phyloP scores from a whole-genome alignment of 345 rosid species.

The Eucalyptus sideroxylon region DNA sequence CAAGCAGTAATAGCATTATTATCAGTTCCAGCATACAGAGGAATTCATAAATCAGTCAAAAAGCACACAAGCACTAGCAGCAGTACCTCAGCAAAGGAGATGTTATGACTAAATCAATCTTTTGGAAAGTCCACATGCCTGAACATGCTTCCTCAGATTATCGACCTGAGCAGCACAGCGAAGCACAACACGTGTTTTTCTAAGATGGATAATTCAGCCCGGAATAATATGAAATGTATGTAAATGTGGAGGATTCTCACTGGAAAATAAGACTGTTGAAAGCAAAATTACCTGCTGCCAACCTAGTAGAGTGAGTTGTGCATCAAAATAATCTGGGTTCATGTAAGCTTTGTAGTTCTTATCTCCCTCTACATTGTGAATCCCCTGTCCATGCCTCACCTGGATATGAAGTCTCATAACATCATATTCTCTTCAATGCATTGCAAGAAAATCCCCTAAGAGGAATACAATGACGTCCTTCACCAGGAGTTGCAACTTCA shows the following conservation, averaged over 20 bases:
- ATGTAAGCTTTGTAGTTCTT: constrained; percentile 75
- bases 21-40: neutral
- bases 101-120: constrained; percentile 66
- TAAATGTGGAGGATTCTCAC: neutral
- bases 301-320: constrained; percentile 80
- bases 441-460: constrained; percentile 36
- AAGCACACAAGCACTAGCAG: neutral
- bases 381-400: constrained; percentile 99
- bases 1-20: neutral
- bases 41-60: neutral
- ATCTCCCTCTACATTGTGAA: constrained; percentile 95
- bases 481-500: constrained; percentile 30
- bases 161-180: constrained; percentile 45
- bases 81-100: constrained; percentile 83
- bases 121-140: constrained; percentile 53
- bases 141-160: constrained; percentile 85
- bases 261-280: neutral
- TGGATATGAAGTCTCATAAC: constrained; percentile 44
- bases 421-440: constrained; percentile 18
- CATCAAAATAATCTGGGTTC: constrained; percentile 87
- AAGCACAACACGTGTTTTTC: neutral
- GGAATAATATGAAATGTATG: neutral
- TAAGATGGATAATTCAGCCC: neutral
- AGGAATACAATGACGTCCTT: constrained; percentile 29
- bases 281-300: constrained; percentile 66